Base-by-base conservation (phyloP, 192 early-diverging fungal genomes). In the Coemansia sp. region DNA sequence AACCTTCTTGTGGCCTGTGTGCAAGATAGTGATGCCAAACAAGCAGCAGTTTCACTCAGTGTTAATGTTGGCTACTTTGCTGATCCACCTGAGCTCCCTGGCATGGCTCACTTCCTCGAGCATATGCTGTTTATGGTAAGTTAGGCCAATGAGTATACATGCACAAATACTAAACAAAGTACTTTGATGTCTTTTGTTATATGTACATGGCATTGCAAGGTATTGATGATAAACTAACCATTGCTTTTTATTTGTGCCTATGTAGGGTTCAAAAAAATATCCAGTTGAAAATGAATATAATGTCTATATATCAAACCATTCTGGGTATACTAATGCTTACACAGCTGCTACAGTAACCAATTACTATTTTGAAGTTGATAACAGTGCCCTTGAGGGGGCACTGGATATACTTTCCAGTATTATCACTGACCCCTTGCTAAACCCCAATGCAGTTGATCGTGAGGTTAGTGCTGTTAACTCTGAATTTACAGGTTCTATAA, bases 381-480 rank as follows among this genome's bases (percentile, higher is more conserved):
- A 64, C 20, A 68, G 67, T n/a, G 66, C 58, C 39, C 59, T 87
- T 0, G 79, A 77, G 19, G 78, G 70, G 20, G 78, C 80, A 18
- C 59, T 87, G n/a, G 83, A 84, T 42, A 58, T 87, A 30, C 87
- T 92, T 58, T 79, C 91, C 0, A 85, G 91, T 58, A 95, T 96
- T 64, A 94, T 98, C 57, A 87, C 91, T 14, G 73, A 79, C 13
- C 93, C 95, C 8, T 80, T 95, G 32, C 89, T 96, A 71, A 73
- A 80, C 33, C 80, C 86, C 18, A 79, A 80, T 18, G 87, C 88
- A 53, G 87, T 86, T 11, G 93, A 91, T 19, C 82, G 91, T 9
- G 95, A 98, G 77, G 61, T 96, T 41, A 75, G 79, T 4, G 93
- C 91, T 2, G 91, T 98, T 0, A 91, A 98, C 64, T 94, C 93